These are phyloP conservation scores for Priceomyces medius DNA, from an alignment of 805 yeast species.

Conservation along the genomic window DNA sequence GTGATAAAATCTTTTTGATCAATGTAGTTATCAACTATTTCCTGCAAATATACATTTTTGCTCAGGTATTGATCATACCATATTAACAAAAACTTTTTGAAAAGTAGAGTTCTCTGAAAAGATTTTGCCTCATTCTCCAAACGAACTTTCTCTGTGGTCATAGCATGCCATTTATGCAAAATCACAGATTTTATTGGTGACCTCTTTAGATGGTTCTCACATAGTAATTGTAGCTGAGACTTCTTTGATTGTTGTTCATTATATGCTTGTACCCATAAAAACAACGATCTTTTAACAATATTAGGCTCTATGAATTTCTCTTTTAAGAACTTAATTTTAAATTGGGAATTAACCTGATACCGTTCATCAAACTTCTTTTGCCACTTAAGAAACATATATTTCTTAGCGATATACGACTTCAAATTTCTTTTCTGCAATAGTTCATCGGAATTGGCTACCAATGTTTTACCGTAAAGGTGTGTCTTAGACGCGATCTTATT, in stretches of 20 bases:
- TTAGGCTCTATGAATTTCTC: conserved; percentile 13
- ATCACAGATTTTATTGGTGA: conserved; percentile 4
- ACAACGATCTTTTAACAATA: conserved; percentile 11
- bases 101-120: conserved; percentile 18
- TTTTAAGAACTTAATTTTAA: conserved; percentile 19
- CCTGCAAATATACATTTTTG: conserved; percentile 23
- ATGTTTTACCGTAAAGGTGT: conserved; percentile 5
- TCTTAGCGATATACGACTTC: conserved; percentile 5
- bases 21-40: conserved; percentile 28
- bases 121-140: conserved; percentile 11
- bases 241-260: conserved; percentile 13
- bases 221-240: conserved; percentile 9
- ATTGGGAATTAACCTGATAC: conserved; percentile 20
- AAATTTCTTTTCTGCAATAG: conserved; percentile 5
- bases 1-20: conserved; percentile 27
- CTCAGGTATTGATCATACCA: conserved; percentile 35
- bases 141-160: conserved; percentile 3
- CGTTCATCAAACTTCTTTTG: conserved; percentile 15
- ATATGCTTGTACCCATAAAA: conserved; percentile 22
- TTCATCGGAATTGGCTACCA: conserved; percentile 4
- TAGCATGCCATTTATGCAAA: conserved; percentile 16
- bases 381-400: conserved; percentile 21
- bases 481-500: conserved; percentile 8
- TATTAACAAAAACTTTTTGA: conserved; percentile 26
- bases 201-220: conserved; percentile 6